These are phyloP conservation scores for Daedaleopsis nitida DNA, from an alignment of 768 basidiomycete genomes.

Conservation along the genomic window DNA sequence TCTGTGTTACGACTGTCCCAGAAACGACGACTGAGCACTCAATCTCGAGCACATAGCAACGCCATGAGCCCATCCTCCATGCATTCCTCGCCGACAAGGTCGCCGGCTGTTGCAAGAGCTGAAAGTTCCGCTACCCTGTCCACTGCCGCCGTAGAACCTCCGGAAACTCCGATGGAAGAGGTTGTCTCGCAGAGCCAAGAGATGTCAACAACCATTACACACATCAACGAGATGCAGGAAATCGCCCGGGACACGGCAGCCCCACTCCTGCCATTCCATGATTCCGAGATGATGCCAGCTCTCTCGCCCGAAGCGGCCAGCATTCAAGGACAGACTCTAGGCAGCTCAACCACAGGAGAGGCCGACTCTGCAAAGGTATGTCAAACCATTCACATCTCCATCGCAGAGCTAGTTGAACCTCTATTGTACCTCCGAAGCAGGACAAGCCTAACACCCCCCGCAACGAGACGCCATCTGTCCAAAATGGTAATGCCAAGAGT, in stretches of 20 bases:
- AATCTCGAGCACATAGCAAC: not conserved
- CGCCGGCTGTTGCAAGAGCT: not conserved
- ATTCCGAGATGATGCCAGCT: too few species aligned
- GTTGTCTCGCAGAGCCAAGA: not conserved
- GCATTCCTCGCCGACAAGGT: not conserved
- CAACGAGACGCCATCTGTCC: conserved; percentile 1
- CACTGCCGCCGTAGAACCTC: not conserved
- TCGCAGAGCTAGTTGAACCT: not conserved
- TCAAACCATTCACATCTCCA: not conserved
- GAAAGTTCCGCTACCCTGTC: not conserved
- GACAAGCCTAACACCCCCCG: not conserved
- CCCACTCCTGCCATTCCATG: too few species aligned
- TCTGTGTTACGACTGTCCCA: not conserved
- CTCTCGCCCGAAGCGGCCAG: too few species aligned
- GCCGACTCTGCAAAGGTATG: too few species aligned
- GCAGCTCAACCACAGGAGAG: too few species aligned
- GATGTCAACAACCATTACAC: too few species aligned
- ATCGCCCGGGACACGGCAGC: too few species aligned
- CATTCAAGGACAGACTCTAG: too few species aligned
- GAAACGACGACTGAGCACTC: not conserved
- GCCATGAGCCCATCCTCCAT: not conserved
- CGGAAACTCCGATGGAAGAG: not conserved
- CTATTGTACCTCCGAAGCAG: not conserved
- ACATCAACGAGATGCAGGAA: too few species aligned
- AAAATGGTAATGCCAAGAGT: not conserved